phyloP scores from a whole-genome alignment of 148 eudicot species.

The Drosera capensis region DNA sequence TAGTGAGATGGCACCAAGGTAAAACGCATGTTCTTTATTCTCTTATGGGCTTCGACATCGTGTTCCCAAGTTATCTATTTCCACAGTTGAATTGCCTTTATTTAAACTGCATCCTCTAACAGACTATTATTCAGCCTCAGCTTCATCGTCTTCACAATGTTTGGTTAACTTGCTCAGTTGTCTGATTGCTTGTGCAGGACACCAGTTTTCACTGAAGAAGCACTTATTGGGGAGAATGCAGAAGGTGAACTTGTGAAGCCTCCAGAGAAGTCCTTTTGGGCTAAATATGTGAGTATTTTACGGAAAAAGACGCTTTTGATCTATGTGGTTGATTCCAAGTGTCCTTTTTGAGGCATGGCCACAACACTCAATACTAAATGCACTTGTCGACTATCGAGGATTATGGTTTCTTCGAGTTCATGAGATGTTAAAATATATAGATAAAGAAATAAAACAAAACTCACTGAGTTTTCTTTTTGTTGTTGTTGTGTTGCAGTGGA shows the following conservation, averaged over 20 bases:
- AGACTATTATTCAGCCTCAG: not conserved
- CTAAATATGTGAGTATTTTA: conserved; percentile 71
- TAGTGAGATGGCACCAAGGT: conserved; percentile 90
- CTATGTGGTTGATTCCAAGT: not conserved
- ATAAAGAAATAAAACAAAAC: not conserved
- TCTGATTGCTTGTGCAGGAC: conserved; percentile 39
- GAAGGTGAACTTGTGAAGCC: conserved; percentile 54
- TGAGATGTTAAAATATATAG: too few relatives aligned
- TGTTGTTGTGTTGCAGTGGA: conserved; percentile 57
- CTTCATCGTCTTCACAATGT: not conserved
- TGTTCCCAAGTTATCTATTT: not conserved
- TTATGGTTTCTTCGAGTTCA: not conserved
- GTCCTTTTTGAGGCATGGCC: not conserved
- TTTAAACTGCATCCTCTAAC: not conserved
- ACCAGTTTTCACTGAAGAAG: conserved; percentile 68
- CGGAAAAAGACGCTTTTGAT: not conserved
- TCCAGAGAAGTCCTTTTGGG: conserved; percentile 92
- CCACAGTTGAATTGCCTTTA: not conserved
- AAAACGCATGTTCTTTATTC: conserved; percentile 3
- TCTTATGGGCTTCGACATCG: not conserved
- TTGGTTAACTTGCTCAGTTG: conserved; percentile 2
- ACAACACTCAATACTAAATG: not conserved
- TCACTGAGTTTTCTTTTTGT: not conserved
- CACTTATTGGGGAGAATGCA: conserved; percentile 28
- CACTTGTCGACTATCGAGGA: not conserved